Conservation (phyloP, 805 yeast genomes). For the Naumovozyma castellii region DNA sequence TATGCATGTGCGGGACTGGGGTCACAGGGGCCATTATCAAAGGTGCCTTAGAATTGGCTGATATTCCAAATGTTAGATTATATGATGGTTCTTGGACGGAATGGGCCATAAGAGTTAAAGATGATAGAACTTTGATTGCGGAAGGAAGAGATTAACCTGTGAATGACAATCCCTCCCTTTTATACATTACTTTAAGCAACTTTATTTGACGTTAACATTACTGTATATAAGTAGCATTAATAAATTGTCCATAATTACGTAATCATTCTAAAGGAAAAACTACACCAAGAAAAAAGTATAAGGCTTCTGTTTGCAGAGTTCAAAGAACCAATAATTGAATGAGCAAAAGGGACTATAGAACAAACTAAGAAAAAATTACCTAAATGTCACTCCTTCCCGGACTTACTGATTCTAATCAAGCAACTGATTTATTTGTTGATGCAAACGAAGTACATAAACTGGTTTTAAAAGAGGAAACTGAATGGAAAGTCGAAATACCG, state of each 20-base stretch:
- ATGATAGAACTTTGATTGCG: conserved; percentile 14
- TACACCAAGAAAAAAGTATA: not conserved
- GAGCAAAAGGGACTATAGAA: too few relatives aligned
- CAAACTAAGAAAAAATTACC: too few relatives aligned
- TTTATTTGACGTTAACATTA: too few relatives aligned
- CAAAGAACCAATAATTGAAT: not conserved
- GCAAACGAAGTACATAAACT: conserved; percentile 16
- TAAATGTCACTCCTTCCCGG: conserved; percentile 10
- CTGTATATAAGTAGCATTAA: not conserved
- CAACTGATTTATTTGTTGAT: conserved; percentile 8
- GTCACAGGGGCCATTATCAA: conserved; percentile 87
- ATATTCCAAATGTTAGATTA: conserved; percentile 40
- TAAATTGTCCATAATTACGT: not conserved
- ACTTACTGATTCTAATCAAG: conserved; percentile 12
- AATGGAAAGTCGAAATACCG: conserved; percentile 29
- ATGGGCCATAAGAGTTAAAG: conserved; percentile 23
- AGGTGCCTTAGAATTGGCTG: conserved; percentile 56
- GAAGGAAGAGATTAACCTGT: conserved; percentile 13
- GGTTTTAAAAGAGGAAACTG: conserved; percentile 17
- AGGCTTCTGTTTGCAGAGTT: not conserved
- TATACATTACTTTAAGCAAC: too few relatives aligned
- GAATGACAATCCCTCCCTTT: not conserved
- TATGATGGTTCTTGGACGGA: conserved; percentile 83
- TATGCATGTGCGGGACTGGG: conserved; percentile 93
- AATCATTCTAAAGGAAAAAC: not conserved